Base-by-base conservation (phyloP, 2,329 filamentous ascomycete genomes). In the Didymella keratinophila region DNA sequence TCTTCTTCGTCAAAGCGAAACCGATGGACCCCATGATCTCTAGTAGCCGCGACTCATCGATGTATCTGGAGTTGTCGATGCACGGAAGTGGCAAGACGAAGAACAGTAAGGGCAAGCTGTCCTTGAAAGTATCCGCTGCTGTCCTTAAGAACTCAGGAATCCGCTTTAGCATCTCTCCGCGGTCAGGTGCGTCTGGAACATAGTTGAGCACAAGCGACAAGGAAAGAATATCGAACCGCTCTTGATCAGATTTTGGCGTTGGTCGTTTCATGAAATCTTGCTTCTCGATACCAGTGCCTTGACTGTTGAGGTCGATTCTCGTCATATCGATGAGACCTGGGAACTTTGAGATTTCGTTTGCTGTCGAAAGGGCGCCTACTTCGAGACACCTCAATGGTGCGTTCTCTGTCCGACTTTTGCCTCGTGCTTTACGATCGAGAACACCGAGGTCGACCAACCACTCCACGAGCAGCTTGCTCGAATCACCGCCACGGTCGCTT, bases 241-340 rank as follows among this genome's bases (percentile, higher is more conserved):
- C 87, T 0, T 79, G 76, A 6, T 84, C 80, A 21, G 83, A 73
- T 8, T 65, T 74, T 0, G 94, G 94, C 3, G 94, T 76, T 0
- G 93, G 91, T 25, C 93, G 84, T 66, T 92, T 80, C 93, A 99
- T 97, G 71, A 99, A 98, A 76, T 99, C 92, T 73, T 97, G 92
- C 76, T 96, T 87, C 56, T 88, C 74, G 65, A 99, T 99, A 0
- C 87, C 88, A 1, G 89, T 82, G 45, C 88, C 89, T 72, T 96
- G 92, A 59, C 93, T 95, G 77, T 96, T 91, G 55, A 99, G 80
- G 73, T 99, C 95, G 74, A 99, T 97, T 63, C 93, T 86, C 61
- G 88, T 85, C 68, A 96, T 87, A 34, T 90, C 82, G 68, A 98
- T 90, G 42, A 85, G 73, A 7, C 82, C 82, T 61, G 89, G 65